phyloP scores from a whole-genome alignment of 257 asterid species.

The Solanum stenotomum region DNA sequence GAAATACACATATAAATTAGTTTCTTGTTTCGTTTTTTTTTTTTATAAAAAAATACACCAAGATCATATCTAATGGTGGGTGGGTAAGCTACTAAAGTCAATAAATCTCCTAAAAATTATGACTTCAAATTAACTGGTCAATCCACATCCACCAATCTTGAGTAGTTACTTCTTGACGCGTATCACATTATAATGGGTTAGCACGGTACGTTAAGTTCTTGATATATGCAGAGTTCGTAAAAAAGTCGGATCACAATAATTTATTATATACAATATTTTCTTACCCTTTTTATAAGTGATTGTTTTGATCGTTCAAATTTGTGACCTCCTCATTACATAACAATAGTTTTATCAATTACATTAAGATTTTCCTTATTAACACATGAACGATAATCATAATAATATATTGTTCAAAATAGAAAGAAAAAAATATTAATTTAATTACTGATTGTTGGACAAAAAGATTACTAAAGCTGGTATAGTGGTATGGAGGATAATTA shows the following conservation, averaged over 20 bases:
- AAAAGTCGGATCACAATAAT: fast-evolving
- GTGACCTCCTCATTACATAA: fast-evolving
- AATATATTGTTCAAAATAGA: neutral
- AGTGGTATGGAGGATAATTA: neutral
- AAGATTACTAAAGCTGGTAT: neutral
- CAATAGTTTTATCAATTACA: neutral
- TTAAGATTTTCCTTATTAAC: neutral
- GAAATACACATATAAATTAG: neutral
- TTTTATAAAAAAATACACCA: neutral
- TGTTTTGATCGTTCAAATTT: too few species aligned
- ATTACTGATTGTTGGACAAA: neutral
- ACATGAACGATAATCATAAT: neutral
- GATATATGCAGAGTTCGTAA: fast-evolving
- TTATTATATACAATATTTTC: neutral
- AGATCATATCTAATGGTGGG: neutral
- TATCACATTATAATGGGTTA: neutral
- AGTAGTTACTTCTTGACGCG: neutral
- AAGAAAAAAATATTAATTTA: neutral
- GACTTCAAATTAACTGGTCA: neutral
- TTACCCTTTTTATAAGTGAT: too few species aligned
- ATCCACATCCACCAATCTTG: neutral
- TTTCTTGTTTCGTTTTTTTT: neutral
- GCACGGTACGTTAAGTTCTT: fast-evolving
- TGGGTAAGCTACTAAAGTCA: conserved; percentile 5
- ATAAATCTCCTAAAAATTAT: neutral